These are phyloP conservation scores for Heterobasidion occidentale DNA, from an alignment of 1,284 basidiomycete genomes.

Conservation along the genomic window DNA sequence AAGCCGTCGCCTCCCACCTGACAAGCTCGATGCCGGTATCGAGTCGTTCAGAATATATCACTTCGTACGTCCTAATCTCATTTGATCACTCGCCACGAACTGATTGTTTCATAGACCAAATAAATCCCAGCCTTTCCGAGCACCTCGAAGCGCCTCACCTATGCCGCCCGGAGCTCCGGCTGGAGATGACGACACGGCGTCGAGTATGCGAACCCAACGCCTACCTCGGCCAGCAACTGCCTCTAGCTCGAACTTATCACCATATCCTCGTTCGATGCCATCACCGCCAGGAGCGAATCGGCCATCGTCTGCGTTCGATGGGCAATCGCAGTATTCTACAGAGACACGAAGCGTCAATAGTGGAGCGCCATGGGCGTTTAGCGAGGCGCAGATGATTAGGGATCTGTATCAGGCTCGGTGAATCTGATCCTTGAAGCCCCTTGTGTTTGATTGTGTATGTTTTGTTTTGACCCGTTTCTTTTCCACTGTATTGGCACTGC, in stretches of 20 bases:
- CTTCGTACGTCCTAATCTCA: no score
- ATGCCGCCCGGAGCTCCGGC: not conserved
- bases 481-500: not conserved
- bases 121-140: not conserved
- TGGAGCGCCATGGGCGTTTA: constrained; percentile 4
- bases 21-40: not conserved
- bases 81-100: not conserved
- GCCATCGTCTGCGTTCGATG: not conserved
- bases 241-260: not conserved
- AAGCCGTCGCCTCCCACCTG: constrained; percentile 17
- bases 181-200: not conserved
- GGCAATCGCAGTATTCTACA: not conserved
- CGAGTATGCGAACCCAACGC: no score
- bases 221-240: not conserved
- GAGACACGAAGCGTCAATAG: not conserved
- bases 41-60: no score
- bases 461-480: not conserved
- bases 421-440: not conserved
- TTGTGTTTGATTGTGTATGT: not conserved
- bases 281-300: not conserved
- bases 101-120: not conserved
- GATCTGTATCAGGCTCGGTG: constrained; percentile 2
- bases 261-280: not conserved
- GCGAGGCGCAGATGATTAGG: constrained; percentile 7
- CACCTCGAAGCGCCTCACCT: not conserved